phyloP scores from a whole-genome alignment of 2,329 filamentous ascomycete genomes.

The Golovinomyces cichoracearum region DNA sequence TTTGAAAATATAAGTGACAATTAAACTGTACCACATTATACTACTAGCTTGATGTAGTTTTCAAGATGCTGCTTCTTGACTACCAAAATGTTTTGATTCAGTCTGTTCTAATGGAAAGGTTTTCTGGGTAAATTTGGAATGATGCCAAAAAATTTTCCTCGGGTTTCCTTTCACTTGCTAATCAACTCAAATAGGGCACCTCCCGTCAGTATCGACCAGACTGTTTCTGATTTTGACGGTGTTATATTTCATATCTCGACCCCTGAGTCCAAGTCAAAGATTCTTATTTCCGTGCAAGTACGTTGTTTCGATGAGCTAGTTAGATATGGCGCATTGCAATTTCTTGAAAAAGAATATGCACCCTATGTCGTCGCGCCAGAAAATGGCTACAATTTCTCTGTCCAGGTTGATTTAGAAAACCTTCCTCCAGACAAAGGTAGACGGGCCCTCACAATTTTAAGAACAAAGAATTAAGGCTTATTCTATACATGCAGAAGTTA shows the following conservation, averaged over 20 bases:
- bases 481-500: constrained; percentile 29
- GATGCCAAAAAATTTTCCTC: background rate
- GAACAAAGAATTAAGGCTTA: constrained; percentile 1
- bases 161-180: background rate
- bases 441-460: background rate
- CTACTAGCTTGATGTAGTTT: background rate
- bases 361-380: constrained; percentile 71
- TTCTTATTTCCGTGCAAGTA: constrained; percentile 80
- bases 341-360: constrained; percentile 85
- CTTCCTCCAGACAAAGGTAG: constrained; percentile 55
- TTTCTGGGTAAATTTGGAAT: constrained; percentile 20
- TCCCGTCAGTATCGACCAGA: constrained; percentile 80
- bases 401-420: constrained; percentile 67
- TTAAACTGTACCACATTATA: too few species aligned
- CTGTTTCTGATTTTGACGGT: constrained; percentile 95
- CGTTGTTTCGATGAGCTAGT: constrained; percentile 85
- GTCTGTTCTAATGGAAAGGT: constrained; percentile 80
- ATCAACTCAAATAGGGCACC: constrained; percentile 35
- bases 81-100: constrained; percentile 98
- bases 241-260: constrained; percentile 98
- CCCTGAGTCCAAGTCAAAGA: constrained; percentile 76
- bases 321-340: constrained; percentile 71
- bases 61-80: constrained; percentile 71
- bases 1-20: too few species aligned
- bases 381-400: constrained; percentile 83